Evolutionary conservation across 352 stramenopile genomes (phyloP).

Genomic region (Globisporangium splendens): DNA sequence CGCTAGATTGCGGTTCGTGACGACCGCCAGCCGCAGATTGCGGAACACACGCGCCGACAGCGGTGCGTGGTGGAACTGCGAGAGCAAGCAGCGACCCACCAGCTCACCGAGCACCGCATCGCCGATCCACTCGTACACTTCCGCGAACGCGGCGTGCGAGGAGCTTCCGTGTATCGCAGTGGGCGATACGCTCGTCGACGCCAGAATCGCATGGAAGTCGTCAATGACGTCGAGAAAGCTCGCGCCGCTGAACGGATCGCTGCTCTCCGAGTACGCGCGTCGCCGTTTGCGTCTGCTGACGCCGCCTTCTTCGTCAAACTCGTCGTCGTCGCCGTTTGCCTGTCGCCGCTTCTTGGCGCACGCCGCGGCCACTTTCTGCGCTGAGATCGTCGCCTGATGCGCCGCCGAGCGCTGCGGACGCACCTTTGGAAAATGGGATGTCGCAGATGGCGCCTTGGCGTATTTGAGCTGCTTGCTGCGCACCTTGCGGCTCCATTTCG

Average conservation of each 20-base stretch:
- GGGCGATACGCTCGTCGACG: constrained; percentile 1
- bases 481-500: constrained; percentile 11
- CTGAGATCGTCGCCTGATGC: background rate
- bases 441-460: constrained; percentile 2
- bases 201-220: constrained; percentile 32
- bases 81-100: constrained; percentile 55
- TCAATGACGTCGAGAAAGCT: constrained; percentile 14
- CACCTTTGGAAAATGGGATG: constrained; percentile 2
- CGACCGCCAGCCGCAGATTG: constrained; percentile 50
- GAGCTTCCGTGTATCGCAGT: background rate
- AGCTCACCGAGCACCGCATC: constrained; percentile 75
- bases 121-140: constrained; percentile 77
- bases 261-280: background rate
- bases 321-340: constrained; percentile 3
- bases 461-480: constrained; percentile 6
- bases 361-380: background rate
- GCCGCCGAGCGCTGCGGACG: constrained; percentile 4
- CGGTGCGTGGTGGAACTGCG: constrained; percentile 53
- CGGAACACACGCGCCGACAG: constrained; percentile 66
- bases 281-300: constrained; percentile 3
- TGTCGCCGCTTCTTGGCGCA: constrained; percentile 8
- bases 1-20: constrained; percentile 74
- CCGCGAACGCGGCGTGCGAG: constrained; percentile 25
- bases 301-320: background rate
- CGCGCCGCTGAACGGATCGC: background rate